Base-by-base conservation (phyloP, 441 rosid species). In the Geranium incanum region DNA sequence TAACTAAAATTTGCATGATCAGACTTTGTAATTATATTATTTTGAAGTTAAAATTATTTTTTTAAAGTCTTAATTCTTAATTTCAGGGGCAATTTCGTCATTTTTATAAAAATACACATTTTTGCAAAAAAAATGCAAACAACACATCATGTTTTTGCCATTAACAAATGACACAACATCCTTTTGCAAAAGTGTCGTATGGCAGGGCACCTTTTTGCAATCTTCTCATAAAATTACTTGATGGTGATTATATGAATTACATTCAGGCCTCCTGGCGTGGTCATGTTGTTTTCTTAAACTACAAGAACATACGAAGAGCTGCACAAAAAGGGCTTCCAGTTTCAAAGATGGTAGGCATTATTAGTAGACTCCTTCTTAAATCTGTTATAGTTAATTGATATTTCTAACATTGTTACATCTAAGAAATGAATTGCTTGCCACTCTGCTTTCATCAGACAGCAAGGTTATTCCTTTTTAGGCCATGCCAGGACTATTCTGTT, bases 181-280 rank as follows among this genome's bases (percentile, higher is more conserved):
- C 33, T 28, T 21, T 21, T 21, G 21, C 21, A 21, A 21, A 21
- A 21, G 21, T 21, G 21, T 21, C 21, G 21, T 21, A 21, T 21
- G 21, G 21, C 21, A 21, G 21, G 21, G 21, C 21, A 21, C 21
- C 21, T 21, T 28, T 28, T 28, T 28, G 33, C 33, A 28, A 68
- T 79, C 65, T 77, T 73, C 67, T 67, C 69, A 37, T 48, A 68
- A 59, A 28, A 78, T 69, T 70, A 71, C 77, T 79, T 7, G 23
- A 38, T 73, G 69, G 48, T 37, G 13, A 23, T 63, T 15, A 36
- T 28, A 63, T 63, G 28, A 11, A 79, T 66, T 74, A 73, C 72
- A 23, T 81, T 77, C 84, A 94, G 97, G 85, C 98, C 48, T 89
- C 81, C 39, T 91, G 94, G 95, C 91, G 90, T 62, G 85, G 97